Base-by-base conservation (phyloP, 1,284 basidiomycete species). In the Cutaneotrichosporon spelunceum region DNA sequence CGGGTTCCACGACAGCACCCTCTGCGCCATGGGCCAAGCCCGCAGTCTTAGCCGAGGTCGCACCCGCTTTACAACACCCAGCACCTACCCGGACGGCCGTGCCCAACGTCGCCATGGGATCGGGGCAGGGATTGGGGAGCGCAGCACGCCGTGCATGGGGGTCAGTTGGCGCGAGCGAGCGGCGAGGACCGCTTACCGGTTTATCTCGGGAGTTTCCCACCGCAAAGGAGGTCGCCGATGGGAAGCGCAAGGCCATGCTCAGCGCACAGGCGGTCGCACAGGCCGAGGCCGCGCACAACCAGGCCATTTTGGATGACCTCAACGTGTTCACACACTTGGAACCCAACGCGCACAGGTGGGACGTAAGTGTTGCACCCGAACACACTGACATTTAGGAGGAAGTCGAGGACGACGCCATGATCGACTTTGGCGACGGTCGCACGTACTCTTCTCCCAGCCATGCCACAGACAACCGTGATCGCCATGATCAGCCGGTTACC, bases 321-420 rank as follows among this genome's bases (percentile, higher is more conserved):
- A 93, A 95, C 77, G 89, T 91, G 2, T 97, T 97, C 77, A 87
- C 91, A 2, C 93, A 95, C 78, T 80, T 96, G 52, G 87, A 94
- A 79, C 90, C 92, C 50, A 93, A 93, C 72, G 87, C 89, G 5
- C 90, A 93, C 74, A 91, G 95, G 73, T 97, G 93, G 93, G 93
- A 96, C 83, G 92, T 95, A 63, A 70, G 89, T 83, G 39, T 42
- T 8, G 26, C 45, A 24, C 26, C 33, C 8, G 24, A 24, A 29
- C 2, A 3, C 23, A 54, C 63, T 65, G 53, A 89, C 84, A 14
- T 8, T 16, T 87, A 90, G 79, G 91, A 92, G 76, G 93, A 95
- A 66, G 90, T 93, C 61, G 90, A 92, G 70, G 90, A 95, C 39
- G 89, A 86, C 69, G 90, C 88, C 45, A 88, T 93, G 44, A 90